Evolutionary conservation across 2,329 filamentous ascomycete species (phyloP), one percentile per base, ranked within the genome.

Genomic region (Penicillium palitans): DNA sequence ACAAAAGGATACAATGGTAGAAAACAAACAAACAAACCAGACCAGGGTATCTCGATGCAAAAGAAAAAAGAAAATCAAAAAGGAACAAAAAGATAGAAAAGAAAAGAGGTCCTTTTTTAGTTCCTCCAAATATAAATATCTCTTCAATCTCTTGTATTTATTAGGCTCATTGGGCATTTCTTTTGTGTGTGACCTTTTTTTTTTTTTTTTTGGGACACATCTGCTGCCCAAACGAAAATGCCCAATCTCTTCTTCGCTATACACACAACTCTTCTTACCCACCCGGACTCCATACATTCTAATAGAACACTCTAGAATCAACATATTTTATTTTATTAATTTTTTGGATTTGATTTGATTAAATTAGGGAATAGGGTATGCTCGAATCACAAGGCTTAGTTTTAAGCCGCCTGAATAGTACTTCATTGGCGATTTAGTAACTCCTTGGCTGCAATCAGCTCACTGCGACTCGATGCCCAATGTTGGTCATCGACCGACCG

Each of bases 371-470:
- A 52, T 48, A 55, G 50, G 50, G 50, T 52, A 52, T 52, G 27
- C 50, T 46, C 17, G 29, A 56, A 29, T 53, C 49, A 53, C 35
- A 40, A 40, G 13, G 13, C 31, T 31, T 52, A 25, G 21, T 24
- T 52, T 45, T 45, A 33, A 52, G 50, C 50, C 50, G 40, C 50
- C 21, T 45, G 19, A 47, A 41, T 45, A 19, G 24, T 48, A 21
- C 27, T 40, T 55, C n/a, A n/a, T n/a, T 57, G 62, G 35, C 62
- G 69, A 68, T 72, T 69, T 52, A 80, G 65, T 55, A 80, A 61
- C 53, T 75, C 74, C 61, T 77, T 73, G 25, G 74, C 74, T 19
- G 77, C 76, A 59, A 75, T 73, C 6, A 80, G 63, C 61, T 79
- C 78, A 42, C 72, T 70, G 62, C 74, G 71, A 40, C 68, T 70